A percentile compares a stretch with the other conserved stretches of the same genome.
These are phyloP conservation scores for Russula olivacea DNA, from an alignment of 768 basidiomycete genomes.

Conservation along the genomic window DNA sequence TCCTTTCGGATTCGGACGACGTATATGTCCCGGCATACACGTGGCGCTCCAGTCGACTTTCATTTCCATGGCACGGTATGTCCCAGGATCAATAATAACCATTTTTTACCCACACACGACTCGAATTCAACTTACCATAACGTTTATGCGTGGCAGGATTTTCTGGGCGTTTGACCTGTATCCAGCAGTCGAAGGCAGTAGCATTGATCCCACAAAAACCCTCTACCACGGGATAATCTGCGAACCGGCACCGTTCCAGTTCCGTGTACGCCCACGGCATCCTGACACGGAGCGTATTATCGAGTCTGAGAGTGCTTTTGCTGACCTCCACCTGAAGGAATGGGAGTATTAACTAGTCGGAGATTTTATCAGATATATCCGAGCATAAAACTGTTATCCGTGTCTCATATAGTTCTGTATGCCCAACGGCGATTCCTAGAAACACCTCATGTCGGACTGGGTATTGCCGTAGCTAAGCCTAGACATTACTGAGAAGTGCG, in stretches of 20 bases:
- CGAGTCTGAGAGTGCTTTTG: conserved; percentile 7
- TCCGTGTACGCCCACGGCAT: not conserved
- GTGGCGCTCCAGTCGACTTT: conserved; percentile 23
- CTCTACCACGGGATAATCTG: not conserved
- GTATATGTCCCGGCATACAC: conserved; percentile 25
- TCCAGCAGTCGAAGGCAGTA: not conserved
- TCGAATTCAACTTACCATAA: not conserved
- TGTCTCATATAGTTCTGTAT: not conserved
- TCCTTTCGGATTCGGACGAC: conserved; percentile 27
- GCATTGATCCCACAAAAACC: not conserved
- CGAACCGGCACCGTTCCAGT: conserved; percentile 3
- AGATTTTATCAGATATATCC: no score
- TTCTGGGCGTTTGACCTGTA: conserved; percentile 26
- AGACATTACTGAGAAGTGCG: no score
- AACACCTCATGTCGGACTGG: no score
- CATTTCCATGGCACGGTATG: conserved; percentile 5
- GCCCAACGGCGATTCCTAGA: no score
- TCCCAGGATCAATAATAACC: not conserved
- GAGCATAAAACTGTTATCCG: not conserved
- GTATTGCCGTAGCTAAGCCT: no score
- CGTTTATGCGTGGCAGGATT: not conserved
- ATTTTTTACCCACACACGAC: no score
- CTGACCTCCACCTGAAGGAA: conserved; percentile 16
- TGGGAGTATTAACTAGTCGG: conserved; percentile 1
- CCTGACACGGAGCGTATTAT: conserved; percentile 2